Conservation (phyloP, 139 green algal genomes). For the Dunaliella sp. region DNA sequence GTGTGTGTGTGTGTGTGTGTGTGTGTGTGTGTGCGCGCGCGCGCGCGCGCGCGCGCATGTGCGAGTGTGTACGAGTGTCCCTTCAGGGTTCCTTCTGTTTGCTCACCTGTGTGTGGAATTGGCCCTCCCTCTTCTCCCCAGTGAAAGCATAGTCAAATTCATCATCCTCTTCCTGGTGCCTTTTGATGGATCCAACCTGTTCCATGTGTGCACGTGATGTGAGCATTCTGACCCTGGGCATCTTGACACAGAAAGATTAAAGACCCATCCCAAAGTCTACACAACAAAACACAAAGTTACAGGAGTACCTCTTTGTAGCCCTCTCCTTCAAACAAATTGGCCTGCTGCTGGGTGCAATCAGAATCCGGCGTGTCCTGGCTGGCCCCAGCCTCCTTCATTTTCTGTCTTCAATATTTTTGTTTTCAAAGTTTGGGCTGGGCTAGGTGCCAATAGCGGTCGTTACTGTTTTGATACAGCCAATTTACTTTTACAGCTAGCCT, state of each 20-base stretch:
- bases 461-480: neutral
- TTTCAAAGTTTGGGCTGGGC: too few relatives aligned
- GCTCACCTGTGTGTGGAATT: conserved; percentile 26
- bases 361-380: too few relatives aligned
- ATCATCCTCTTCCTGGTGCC: conserved; percentile 14
- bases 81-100: neutral
- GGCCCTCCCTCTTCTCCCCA: conserved; percentile 13
- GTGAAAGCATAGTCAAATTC: conserved; percentile 30
- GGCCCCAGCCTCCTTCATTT: neutral
- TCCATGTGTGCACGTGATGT: too few relatives aligned
- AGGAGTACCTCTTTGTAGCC: neutral
- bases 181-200: conserved; percentile 19
- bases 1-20: neutral
- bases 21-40: neutral
- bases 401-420: neutral
- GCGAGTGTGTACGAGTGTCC: neutral
- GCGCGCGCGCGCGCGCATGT: neutral
- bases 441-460: too few relatives aligned
- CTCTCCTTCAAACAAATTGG: neutral
- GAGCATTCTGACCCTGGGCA: too few relatives aligned
- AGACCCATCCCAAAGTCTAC: neutral
- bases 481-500: neutral
- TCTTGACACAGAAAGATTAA: neutral
- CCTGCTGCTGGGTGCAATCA: neutral
- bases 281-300: neutral